Percentiles rank a stretch among this genome's conserved stretches.
Conservation (phyloP, 2,329 filamentous ascomycete genomes). For the Exophiala viscosa region DNA sequence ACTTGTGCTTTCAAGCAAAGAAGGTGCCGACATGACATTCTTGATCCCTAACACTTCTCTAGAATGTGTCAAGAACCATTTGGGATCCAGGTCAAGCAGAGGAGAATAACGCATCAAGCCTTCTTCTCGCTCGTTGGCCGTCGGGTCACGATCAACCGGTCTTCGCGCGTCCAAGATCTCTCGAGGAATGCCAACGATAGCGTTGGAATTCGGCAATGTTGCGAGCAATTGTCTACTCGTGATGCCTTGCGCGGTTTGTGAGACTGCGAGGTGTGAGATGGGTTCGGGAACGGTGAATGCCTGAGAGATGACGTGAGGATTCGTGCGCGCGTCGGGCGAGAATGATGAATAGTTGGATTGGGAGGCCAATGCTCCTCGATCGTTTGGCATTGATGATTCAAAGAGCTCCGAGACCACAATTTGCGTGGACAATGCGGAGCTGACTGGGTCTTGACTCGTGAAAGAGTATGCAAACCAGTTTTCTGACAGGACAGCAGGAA, state of each 20-base stretch:
- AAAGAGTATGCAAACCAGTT: constrained; percentile 93
- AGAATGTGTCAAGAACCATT: constrained; percentile 73
- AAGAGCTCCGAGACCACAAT: constrained; percentile 84
- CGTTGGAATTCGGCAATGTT: constrained; percentile 67
- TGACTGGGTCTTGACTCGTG: constrained; percentile 46
- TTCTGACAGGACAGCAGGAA: constrained; percentile 77
- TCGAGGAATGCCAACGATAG: constrained; percentile 76
- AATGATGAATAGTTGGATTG: constrained; percentile 71
- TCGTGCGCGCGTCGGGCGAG: constrained; percentile 57
- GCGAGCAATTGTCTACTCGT: constrained; percentile 77
- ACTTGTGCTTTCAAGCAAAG: constrained; percentile 85
- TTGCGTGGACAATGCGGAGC: constrained; percentile 73
- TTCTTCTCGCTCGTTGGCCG: constrained; percentile 73
- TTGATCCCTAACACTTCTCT: constrained; percentile 75
- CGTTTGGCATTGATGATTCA: constrained; percentile 77
- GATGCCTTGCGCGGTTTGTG: constrained; percentile 88
- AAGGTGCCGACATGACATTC: constrained; percentile 69
- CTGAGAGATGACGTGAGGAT: constrained; percentile 75
- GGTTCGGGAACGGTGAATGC: constrained; percentile 75
- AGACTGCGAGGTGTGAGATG: constrained; percentile 76
- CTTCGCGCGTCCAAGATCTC: constrained; percentile 78
- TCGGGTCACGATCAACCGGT: constrained; percentile 79
- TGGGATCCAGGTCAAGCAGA: constrained; percentile 76
- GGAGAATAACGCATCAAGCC: constrained; percentile 74
- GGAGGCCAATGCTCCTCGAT: constrained; percentile 71